Evolutionary conservation across 257 asterid species (phyloP).

Genomic region (Solanum infundibuliforme): DNA sequence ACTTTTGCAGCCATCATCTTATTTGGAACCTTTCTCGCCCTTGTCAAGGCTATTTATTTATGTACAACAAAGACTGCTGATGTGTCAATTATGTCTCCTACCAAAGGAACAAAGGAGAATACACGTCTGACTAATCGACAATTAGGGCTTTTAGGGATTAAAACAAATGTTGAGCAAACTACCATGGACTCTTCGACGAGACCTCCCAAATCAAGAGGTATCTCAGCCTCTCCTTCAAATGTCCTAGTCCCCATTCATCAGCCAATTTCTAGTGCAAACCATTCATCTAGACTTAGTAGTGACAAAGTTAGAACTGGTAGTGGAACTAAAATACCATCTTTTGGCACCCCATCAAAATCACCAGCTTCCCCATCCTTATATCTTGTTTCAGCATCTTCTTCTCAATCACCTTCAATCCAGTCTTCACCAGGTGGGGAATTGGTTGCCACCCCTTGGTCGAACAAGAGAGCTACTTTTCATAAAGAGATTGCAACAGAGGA

Average conservation of each 20-base stretch:
- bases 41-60: constrained; percentile 42
- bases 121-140: constrained; percentile 56
- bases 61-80: constrained; percentile 47
- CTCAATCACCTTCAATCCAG: constrained; percentile 45
- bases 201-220: constrained; percentile 56
- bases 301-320: constrained; percentile 47
- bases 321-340: constrained; percentile 38
- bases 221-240: constrained; percentile 44
- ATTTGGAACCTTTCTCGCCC: constrained; percentile 49
- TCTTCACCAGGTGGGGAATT: constrained; percentile 47
- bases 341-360: constrained; percentile 54
- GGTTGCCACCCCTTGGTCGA: constrained; percentile 67
- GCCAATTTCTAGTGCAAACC: constrained; percentile 32
- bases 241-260: constrained; percentile 77
- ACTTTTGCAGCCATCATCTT: constrained; percentile 32
- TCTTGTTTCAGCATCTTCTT: constrained; percentile 49
- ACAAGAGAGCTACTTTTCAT: constrained; percentile 43
- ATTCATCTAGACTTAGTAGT: constrained; percentile 37
- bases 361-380: constrained; percentile 68
- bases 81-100: constrained; percentile 35
- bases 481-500: constrained; percentile 67
- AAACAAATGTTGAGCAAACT: constrained; percentile 35
- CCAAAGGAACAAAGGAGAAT: constrained; percentile 56
- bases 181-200: constrained; percentile 45
- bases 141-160: constrained; percentile 67